Evolutionary conservation across 306 rosid species (phyloP).

Genomic region (peach (Prunus persica)): DNA sequence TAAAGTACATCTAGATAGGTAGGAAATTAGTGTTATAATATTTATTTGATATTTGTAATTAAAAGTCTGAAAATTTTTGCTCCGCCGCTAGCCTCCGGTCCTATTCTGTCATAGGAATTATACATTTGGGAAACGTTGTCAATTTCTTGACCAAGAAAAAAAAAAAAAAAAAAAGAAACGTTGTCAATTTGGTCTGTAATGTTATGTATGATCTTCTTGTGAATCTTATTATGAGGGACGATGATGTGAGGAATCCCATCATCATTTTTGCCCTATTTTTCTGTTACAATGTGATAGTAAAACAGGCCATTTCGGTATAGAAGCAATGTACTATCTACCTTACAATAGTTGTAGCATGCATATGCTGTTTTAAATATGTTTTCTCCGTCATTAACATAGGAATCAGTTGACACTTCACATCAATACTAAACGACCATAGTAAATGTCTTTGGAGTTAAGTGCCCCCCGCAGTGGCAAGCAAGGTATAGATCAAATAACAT

Average conservation of each 20-base stretch:
- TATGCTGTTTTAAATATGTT: neutral
- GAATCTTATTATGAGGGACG: neutral
- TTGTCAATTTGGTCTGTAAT: neutral
- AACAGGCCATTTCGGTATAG: neutral
- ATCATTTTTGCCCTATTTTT: neutral
- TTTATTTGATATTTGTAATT: neutral
- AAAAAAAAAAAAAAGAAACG: neutral
- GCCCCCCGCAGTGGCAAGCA: neutral
- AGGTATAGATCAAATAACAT: neutral
- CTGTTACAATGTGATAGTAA: neutral
- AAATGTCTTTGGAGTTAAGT: neutral
- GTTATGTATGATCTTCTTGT: neutral
- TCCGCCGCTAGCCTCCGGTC: too few species aligned
- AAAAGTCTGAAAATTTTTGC: neutral
- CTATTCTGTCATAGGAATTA: neutral
- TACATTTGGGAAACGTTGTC: neutral
- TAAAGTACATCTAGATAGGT: constrained; percentile 31
- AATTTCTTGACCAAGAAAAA: neutral
- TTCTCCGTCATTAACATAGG: neutral
- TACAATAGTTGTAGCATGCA: neutral
- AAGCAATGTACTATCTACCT: too few species aligned
- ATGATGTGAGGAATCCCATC: neutral
- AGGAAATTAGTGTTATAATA: constrained; percentile 6
- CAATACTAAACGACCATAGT: neutral
- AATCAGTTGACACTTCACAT: neutral